Conservation (phyloP, 2,329 filamentous ascomycete species). For the Penicillium sp. region DNA sequence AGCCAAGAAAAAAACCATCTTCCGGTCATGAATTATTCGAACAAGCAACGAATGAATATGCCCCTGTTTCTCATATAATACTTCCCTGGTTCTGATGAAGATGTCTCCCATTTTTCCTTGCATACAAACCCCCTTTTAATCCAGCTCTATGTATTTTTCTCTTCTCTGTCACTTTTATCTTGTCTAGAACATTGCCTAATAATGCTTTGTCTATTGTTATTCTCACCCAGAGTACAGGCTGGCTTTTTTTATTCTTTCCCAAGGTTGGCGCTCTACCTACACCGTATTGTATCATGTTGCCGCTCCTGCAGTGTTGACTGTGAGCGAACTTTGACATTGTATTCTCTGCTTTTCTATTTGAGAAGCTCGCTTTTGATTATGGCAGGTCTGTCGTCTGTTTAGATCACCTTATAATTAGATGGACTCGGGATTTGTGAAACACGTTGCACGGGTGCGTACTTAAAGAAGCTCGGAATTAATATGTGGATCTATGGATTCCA, state of each 20-base stretch:
- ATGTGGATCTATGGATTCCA: neutral
- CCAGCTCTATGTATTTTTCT: conserved; percentile 4
- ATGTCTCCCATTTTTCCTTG: conserved; percentile 8
- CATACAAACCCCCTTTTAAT: conserved; percentile 13
- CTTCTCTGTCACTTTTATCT: conserved; percentile 20
- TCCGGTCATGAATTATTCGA: conserved; percentile 26
- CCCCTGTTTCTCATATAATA: conserved; percentile 19
- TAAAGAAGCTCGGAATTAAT: conserved; percentile 7
- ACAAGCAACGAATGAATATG: conserved; percentile 32
- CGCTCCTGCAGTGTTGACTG: neutral
- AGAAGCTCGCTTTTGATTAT: neutral
- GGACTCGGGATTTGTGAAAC: conserved; percentile 4
- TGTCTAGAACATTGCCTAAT: conserved; percentile 23
- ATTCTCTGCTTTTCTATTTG: neutral
- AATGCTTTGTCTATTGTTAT: conserved; percentile 8
- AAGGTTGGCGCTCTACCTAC: neutral
- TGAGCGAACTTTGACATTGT: neutral
- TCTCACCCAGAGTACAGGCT: conserved; percentile 5
- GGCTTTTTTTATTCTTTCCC: conserved; percentile 6
- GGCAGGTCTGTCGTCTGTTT: conserved; percentile 4
- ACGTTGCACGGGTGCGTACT: neutral
- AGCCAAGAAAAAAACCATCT: conserved; percentile 10
- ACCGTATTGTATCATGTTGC: neutral
- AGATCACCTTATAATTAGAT: conserved; percentile 21
- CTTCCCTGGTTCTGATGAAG: conserved; percentile 6